Base-by-base conservation (phyloP, 306 rosid species). In the Lagenaria siceraria region DNA sequence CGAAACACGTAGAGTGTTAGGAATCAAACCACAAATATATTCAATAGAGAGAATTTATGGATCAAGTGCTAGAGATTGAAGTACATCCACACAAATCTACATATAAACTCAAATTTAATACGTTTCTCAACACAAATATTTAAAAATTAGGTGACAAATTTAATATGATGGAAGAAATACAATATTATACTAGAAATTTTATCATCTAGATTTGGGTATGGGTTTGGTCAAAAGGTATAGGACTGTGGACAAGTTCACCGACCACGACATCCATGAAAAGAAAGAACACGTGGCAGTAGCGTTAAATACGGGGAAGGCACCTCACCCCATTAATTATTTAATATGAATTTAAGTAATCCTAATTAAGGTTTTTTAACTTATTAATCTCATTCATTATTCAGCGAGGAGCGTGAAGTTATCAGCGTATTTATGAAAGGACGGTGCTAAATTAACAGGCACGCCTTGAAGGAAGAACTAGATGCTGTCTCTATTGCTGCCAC, bases 251-350 rank as follows among this genome's bases (percentile, higher is more conserved):
- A 61, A 53, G 73, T 38, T 13, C 75, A 69, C 55, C 75, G 75
- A 69, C 75, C 75, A 25, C 22, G 24, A 46, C 58, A 3, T 2
- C 21, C 12, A 25, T 24, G 60, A n/a, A 75, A 55, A 21, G 52
- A 35, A 75, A 65, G 78, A 15, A 36, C 21, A 75, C 68, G 78
- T 75, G 78, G 46, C 51, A 54, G 63, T 74, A 31, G 63, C 78
- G 61, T 74, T 74, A 31, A 17, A 36, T 64, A 19, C 64, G 64
- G 49, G 78, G 62, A 35, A 52, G 63, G 78, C 63, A 33, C n/a
- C 75, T 48, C 75, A 42, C 9, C 46, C 70, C 12, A 55, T 55
- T 18, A 53, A 53, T 53, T 46, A 40, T 21, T 69, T 12, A 71
- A 71, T 70, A 70, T 3, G 13, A 17, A 43, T 21, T n/a, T 12